These are phyloP conservation scores for Arctium minus DNA, from an alignment of 129 eudicot genomes.

Conservation along the genomic window DNA sequence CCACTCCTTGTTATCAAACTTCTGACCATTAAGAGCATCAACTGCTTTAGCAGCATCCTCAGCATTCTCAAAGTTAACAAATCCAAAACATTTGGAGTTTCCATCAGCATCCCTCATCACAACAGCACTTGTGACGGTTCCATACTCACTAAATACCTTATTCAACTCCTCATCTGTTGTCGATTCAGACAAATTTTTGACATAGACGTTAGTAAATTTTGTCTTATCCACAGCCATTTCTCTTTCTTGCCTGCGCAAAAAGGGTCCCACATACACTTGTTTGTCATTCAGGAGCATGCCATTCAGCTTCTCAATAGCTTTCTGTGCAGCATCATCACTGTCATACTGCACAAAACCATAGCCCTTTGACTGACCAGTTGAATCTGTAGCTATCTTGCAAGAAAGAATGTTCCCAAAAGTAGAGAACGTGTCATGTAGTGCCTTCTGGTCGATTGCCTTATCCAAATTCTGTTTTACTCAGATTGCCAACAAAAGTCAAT, in stretches of 20 bases:
- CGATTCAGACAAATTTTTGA: constrained; percentile 63
- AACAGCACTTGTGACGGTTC: constrained; percentile 57
- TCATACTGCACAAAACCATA: constrained; percentile 89
- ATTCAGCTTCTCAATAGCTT: constrained; percentile 69
- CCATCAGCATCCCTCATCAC: constrained; percentile 74
- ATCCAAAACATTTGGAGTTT: constrained; percentile 72
- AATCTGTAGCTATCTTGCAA: constrained; percentile 73
- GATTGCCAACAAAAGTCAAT: neutral
- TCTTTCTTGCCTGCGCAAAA: constrained; percentile 67
- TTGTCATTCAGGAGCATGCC: constrained; percentile 69
- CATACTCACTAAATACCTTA: constrained; percentile 61
- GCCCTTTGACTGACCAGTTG: constrained; percentile 70
- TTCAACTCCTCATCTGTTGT: constrained; percentile 59
- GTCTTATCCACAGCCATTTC: constrained; percentile 51
- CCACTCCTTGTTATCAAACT: constrained; percentile 71
- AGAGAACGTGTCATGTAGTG: constrained; percentile 67
- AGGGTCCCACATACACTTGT: constrained; percentile 78
- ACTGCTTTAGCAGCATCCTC: constrained; percentile 77
- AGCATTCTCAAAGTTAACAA: constrained; percentile 70
- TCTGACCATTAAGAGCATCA: constrained; percentile 60
- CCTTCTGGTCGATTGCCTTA: constrained; percentile 76
- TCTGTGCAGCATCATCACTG: constrained; percentile 62
- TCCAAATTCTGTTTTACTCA: constrained; percentile 58
- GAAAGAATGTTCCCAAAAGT: constrained; percentile 68
- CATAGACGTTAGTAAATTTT: constrained; percentile 60